A percentile compares a stretch with the other conserved stretches of the same genome.
phyloP scores from a whole-genome alignment of 371 early-diverging fungal species.

The Choanephora cucurbitarum region DNA sequence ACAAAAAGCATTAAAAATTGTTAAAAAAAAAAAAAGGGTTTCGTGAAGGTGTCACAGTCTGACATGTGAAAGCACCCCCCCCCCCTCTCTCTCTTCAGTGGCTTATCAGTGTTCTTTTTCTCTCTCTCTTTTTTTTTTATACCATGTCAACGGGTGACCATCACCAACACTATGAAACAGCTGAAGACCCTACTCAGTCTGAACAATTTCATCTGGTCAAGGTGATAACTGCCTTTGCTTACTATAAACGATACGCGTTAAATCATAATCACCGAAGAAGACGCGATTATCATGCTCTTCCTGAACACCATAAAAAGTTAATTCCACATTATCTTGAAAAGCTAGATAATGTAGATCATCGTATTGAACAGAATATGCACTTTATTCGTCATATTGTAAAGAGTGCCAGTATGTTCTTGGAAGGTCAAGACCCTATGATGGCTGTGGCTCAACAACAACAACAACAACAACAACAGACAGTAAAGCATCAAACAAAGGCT shows the following conservation, averaged over 20 bases:
- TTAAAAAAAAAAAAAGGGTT: too few relatives aligned
- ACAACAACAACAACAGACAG: slow-evolving; percentile 4
- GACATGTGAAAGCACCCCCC: neutral
- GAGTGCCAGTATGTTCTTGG: slow-evolving; percentile 40
- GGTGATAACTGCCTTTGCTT: slow-evolving; percentile 70
- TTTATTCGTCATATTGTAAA: slow-evolving; percentile 51
- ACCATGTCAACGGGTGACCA: neutral
- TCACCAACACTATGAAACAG: slow-evolving; percentile 3
- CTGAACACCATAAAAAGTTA: slow-evolving; percentile 67
- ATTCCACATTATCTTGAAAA: slow-evolving; percentile 56
- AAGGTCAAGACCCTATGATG: slow-evolving; percentile 4
- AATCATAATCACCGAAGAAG: slow-evolving; percentile 72
- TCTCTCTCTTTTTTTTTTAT: neutral
- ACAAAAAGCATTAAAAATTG: neutral
- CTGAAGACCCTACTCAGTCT: slow-evolving; percentile 21
- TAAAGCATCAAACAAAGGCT: neutral
- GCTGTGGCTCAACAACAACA: neutral
- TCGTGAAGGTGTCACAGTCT: slow-evolving; percentile 1
- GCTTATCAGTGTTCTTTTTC: neutral
- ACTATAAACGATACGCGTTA: slow-evolving; percentile 70
- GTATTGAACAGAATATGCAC: slow-evolving; percentile 45
- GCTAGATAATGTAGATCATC: slow-evolving; percentile 50
- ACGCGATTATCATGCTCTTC: slow-evolving; percentile 63
- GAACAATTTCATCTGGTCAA: slow-evolving; percentile 56
- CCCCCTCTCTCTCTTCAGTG: too few relatives aligned